Evolutionary conservation across 1,284 basidiomycete genomes (phyloP), one percentile per base, ranked within the genome.

Genomic region (Cryptococcus jaspeensis): DNA sequence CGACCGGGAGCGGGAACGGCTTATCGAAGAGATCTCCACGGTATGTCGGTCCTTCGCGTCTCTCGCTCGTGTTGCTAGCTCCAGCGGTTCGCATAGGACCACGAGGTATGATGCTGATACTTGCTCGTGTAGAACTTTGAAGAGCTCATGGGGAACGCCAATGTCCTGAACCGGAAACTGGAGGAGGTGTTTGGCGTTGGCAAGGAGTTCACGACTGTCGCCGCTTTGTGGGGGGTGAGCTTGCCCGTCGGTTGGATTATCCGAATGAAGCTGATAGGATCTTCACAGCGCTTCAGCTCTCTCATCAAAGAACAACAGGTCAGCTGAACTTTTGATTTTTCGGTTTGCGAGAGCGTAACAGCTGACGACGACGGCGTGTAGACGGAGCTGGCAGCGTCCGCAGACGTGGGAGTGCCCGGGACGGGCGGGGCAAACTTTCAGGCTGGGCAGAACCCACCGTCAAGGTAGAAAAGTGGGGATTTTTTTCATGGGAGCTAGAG

Each of bases 141-240:
- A 70, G 87, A 90, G 58, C 77, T 95, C 5, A 79, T 96, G 16
- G 87, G 87, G 1, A 85, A 88, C n/a, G 87, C 86, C 56, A 97
- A 97, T 71, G 83, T 84, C n/a, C 79, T 94, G 18, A 96, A 96
- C 74, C 85, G 93, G 56, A 93, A 92, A 69, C 81, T 96, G 4
- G 93, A 97, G 76, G 92, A 96, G 72, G 89, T 92, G 0, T 81
- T 90, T 38, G 88, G 88, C 9, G 94, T 96, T 81, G 92, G 93
- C 5, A 87, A 87, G 61, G 94, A 96, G 79, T 95, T 96, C 73
- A 86, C 88, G 53, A 92, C 89, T 0, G 92, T 96, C 49, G 89
- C 92, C 1, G 81, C 84, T 3, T 81, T 97, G 22, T 97, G 93
- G 93, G 82, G 86, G 48, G 64, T 71, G 42, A 63, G 66, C 65